Evolutionary conservation across 805 yeast genomes (phyloP).

Genomic region (Alloascoidea africana): DNA sequence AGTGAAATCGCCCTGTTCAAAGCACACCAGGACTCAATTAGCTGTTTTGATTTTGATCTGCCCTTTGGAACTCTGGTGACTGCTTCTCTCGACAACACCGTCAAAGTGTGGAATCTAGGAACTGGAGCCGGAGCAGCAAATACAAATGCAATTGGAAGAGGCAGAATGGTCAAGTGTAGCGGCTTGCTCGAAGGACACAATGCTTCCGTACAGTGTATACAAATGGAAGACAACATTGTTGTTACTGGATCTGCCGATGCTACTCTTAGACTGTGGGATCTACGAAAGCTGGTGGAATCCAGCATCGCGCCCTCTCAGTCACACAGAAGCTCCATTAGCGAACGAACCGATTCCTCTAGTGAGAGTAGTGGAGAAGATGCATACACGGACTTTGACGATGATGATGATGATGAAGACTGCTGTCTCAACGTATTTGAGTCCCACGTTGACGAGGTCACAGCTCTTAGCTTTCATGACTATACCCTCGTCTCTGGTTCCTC

Average conservation of each 20-base stretch:
- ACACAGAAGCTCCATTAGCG: neutral
- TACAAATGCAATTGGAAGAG: conserved; percentile 40
- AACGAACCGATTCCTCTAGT: conserved; percentile 10
- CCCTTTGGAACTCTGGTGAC: conserved; percentile 70
- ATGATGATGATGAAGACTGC: conserved; percentile 13
- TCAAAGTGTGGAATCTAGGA: conserved; percentile 73
- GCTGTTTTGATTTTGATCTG: conserved; percentile 49
- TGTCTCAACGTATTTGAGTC: conserved; percentile 39
- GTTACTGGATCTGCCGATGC: conserved; percentile 54
- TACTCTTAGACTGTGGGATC: conserved; percentile 45
- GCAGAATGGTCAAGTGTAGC: conserved; percentile 29
- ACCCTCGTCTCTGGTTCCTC: conserved; percentile 55
- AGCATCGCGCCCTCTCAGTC: neutral
- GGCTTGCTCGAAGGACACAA: conserved; percentile 40
- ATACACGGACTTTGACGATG: conserved; percentile 12
- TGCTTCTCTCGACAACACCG: conserved; percentile 63
- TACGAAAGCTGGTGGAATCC: conserved; percentile 14
- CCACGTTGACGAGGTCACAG: conserved; percentile 54
- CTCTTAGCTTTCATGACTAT: conserved; percentile 35
- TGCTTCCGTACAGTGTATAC: conserved; percentile 44
- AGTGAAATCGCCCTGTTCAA: conserved; percentile 31
- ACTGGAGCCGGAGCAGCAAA: too few species aligned
- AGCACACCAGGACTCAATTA: conserved; percentile 38
- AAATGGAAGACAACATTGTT: conserved; percentile 33
- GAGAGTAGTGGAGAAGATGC: conserved; percentile 6